Evolutionary conservation across 1,139 yeast genomes (phyloP).

Genomic region (Ashbya aceris): DNA sequence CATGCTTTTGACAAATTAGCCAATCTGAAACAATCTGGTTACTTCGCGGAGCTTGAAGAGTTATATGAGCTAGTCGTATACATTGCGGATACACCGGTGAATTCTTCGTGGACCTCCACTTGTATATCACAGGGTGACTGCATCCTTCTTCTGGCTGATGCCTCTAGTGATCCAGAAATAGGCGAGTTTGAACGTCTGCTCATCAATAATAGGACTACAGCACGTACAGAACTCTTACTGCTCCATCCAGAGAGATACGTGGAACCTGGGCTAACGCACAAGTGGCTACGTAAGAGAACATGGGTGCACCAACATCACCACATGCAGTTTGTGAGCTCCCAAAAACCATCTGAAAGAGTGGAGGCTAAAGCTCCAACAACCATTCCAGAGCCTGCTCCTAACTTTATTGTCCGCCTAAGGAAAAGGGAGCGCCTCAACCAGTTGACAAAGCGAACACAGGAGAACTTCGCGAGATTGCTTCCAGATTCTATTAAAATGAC

Average conservation of each 20-base stretch:
- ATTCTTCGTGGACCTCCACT: constrained; percentile 84
- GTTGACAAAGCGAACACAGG: constrained; percentile 26
- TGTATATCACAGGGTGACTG: constrained; percentile 96
- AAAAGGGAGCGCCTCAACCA: constrained; percentile 19
- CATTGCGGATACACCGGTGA: constrained; percentile 76
- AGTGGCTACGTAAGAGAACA: constrained; percentile 73
- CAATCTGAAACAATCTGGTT: constrained; percentile 75
- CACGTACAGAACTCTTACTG: constrained; percentile 78
- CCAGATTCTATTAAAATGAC: constrained; percentile 29
- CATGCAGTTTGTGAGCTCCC: constrained; percentile 40
- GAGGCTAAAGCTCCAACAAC: constrained; percentile 10
- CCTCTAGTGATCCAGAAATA: constrained; percentile 55
- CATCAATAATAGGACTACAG: constrained; percentile 70
- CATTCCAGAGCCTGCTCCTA: constrained; percentile 12
- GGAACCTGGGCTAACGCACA: constrained; percentile 72
- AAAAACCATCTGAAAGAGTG: constrained; percentile 2
- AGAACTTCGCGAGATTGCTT: constrained; percentile 24
- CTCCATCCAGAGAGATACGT: constrained; percentile 79
- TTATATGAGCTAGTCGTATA: constrained; percentile 78
- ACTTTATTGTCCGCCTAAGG: constrained; percentile 23
- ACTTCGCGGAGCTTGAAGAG: constrained; percentile 86
- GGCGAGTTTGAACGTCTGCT: constrained; percentile 82
- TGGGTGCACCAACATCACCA: constrained; percentile 97
- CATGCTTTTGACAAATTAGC: constrained; percentile 91
- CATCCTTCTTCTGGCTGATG: constrained; percentile 61